These are phyloP conservation scores for Eucalyptus fibrosa DNA, from an alignment of 345 rosid species.

Conservation along the genomic window DNA sequence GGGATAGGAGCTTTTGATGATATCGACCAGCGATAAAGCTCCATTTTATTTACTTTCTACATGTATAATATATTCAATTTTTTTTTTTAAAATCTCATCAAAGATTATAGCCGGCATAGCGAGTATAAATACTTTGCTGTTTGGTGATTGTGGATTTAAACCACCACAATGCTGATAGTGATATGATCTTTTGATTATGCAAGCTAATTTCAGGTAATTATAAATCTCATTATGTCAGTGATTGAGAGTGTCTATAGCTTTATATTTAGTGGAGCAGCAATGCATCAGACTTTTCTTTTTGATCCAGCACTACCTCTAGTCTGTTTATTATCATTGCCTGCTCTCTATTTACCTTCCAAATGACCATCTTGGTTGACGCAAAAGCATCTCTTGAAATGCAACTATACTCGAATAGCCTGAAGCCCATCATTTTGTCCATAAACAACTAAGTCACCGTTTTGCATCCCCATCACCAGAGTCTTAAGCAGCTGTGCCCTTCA, in stretches of 20 bases:
- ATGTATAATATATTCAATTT: background rate
- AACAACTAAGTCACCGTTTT: background rate
- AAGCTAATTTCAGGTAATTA: no score
- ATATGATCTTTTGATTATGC: background rate
- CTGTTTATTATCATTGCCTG: background rate
- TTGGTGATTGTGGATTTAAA: background rate
- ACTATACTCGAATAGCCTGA: background rate
- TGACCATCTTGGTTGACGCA: background rate
- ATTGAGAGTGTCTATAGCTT: background rate
- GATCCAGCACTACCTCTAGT: background rate
- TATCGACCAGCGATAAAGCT: background rate
- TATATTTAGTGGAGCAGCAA: background rate
- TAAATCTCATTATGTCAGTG: background rate
- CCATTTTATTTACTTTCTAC: background rate
- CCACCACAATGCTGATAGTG: background rate
- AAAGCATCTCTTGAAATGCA: background rate
- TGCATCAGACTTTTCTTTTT: background rate
- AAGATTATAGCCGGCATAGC: background rate
- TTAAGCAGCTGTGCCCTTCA: background rate
- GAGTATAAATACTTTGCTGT: background rate
- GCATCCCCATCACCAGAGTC: background rate
- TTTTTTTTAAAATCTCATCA: background rate
- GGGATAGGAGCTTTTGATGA: background rate
- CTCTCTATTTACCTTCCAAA: background rate
- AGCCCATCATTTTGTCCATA: background rate